Base-by-base conservation (phyloP, 2,329 filamentous ascomycete genomes). In the Colletotrichum spinosum region DNA sequence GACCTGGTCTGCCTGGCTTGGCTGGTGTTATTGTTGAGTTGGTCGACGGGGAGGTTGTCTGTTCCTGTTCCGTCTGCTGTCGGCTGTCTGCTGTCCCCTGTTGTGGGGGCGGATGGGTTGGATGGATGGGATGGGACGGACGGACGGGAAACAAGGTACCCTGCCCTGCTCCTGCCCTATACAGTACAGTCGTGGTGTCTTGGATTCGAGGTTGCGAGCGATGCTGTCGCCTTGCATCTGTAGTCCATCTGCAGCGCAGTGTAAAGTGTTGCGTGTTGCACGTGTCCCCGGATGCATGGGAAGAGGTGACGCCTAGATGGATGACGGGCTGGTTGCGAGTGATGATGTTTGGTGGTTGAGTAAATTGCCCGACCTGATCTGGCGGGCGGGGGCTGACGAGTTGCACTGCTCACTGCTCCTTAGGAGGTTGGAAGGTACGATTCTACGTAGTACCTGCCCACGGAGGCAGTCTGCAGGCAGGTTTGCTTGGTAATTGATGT, bases 121-220 rank as follows among this genome's bases (percentile, higher is more conserved):
- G 25, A 25, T 25, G 25, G 25, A 25, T 25, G 25, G 25, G 25
- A 25, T 25, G 25, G 25, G 25, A 25, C 41, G 15, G 41, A 44
- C 37, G 25, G 44, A 34, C 56, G 62, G 62, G 46, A 55, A 37
- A 48, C 57, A 44, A 65, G 62, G 62, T 37, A 52, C 57, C 25
- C 41, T 34, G 41, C 49, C 34, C 34, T 25, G 25, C 25, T 52
- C 34, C 25, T 39, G 45, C 33, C 45, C 17, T 17, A 17, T 17
- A 17, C 46, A 46, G 44, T 58, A 6, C 55, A 44, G 38, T 12
- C 11, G 17, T 41, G 54, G 42, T 44, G 42, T 13, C 15, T 13
- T 13, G 42, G 42, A 6, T 17, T 17, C 17, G 17, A 17, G 17
- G 17, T 17, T 17, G 17, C 17, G 17, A 17, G 17, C 17, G 17